Evolutionary conservation across 2,329 filamentous ascomycete species (phyloP).

Genomic region (Coccinonectria pachysandricola): DNA sequence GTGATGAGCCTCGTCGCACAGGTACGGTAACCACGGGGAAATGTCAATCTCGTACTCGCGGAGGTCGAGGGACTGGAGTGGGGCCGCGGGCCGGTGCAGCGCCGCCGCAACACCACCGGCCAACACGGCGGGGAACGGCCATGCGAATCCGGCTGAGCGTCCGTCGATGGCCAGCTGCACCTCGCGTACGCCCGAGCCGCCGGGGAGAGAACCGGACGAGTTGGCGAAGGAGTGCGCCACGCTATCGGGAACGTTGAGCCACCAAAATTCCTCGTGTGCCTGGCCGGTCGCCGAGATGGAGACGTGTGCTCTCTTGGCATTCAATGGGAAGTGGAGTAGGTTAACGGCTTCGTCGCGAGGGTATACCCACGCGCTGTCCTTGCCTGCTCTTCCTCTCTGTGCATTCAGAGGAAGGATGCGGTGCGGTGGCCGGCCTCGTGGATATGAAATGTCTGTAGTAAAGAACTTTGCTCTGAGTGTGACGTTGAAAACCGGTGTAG

Average conservation of each 20-base stretch:
- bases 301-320: constrained; percentile 59
- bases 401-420: background rate
- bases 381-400: too few relatives aligned
- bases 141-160: constrained; percentile 60
- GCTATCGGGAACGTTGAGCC: constrained; percentile 61
- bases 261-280: constrained; percentile 74
- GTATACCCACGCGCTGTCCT: too few relatives aligned
- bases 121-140: constrained; percentile 76
- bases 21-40: constrained; percentile 60
- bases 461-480: constrained; percentile 68
- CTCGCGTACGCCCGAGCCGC: constrained; percentile 66
- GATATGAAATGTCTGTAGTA: too few relatives aligned
- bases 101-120: constrained; percentile 70
- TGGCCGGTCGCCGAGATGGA: constrained; percentile 72
- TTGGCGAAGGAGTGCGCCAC: constrained; percentile 48
- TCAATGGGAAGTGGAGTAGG: constrained; percentile 49
- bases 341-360: constrained; percentile 38
- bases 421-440: too few relatives aligned
- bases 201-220: constrained; percentile 48
- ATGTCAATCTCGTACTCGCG: constrained; percentile 75
- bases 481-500: constrained; percentile 68
- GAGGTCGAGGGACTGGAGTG: constrained; percentile 69
- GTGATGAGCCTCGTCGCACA: constrained; percentile 56
- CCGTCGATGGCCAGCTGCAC: constrained; percentile 68
- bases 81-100: constrained; percentile 69